Evolutionary conservation across 805 yeast species (phyloP).

Genomic region (Saccharomycopsis sp.): DNA sequence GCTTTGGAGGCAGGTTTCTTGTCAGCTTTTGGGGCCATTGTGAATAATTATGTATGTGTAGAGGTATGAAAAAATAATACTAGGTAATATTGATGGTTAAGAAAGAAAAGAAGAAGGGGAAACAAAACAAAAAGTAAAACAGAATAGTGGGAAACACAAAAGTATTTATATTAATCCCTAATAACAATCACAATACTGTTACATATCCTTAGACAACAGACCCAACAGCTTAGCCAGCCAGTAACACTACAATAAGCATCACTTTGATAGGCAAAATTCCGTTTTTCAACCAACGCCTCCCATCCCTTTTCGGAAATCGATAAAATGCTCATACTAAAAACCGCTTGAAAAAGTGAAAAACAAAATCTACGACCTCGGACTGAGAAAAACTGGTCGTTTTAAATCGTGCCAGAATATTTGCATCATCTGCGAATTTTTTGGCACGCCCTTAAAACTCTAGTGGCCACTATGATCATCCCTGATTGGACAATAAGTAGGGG

Average conservation of each 20-base stretch:
- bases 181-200: background rate
- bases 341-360: background rate
- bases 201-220: background rate
- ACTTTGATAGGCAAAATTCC: background rate
- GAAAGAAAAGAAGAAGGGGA: background rate
- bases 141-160: background rate
- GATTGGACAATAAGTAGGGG: background rate
- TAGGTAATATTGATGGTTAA: background rate
- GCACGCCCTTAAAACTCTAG: background rate
- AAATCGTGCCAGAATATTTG: slow-evolving; percentile 1
- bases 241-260: background rate
- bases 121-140: background rate
- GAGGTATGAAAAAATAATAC: background rate
- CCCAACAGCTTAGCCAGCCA: too few species aligned
- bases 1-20: slow-evolving; percentile 87
- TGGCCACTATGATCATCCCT: background rate
- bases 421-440: background rate
- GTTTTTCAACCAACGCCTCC: background rate
- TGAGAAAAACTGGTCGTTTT: background rate
- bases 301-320: background rate
- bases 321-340: background rate
- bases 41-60: slow-evolving; percentile 24
- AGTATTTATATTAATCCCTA: background rate
- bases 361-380: background rate
- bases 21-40: slow-evolving; percentile 62